Percentiles rank a stretch among this genome's conserved stretches.
These are phyloP conservation scores for Trichoderma pleuroti DNA, from an alignment of 2,329 filamentous ascomycete species.

Conservation along the genomic window DNA sequence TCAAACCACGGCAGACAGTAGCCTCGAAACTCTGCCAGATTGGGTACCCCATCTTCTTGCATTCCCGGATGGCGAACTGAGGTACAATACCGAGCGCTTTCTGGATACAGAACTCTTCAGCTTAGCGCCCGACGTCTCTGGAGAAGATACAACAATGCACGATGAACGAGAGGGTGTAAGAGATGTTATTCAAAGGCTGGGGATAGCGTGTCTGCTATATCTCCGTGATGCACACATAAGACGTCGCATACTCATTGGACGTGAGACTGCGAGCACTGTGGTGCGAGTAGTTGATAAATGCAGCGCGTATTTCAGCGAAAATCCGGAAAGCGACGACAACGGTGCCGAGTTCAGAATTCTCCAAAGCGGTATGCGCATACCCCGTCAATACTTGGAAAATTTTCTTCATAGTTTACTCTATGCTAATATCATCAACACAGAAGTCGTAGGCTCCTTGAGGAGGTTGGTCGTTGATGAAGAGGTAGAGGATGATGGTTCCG, in stretches of 20 bases:
- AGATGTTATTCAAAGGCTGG: constrained; percentile 39
- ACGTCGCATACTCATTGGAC: constrained; percentile 40
- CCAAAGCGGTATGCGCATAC: constrained; percentile 28
- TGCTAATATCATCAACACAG: constrained; percentile 24
- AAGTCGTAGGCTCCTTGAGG: constrained; percentile 48
- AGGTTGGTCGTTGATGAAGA: constrained; percentile 55
- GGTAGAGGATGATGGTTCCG: constrained; percentile 56
- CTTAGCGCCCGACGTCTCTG: constrained; percentile 22
- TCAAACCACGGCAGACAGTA: constrained; percentile 23
- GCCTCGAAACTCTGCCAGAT: constrained; percentile 32
- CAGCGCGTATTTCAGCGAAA: constrained; percentile 37
- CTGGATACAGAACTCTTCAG: constrained; percentile 43
- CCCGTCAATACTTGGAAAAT: not conserved
- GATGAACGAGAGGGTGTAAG: constrained; percentile 17
- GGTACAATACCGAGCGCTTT: constrained; percentile 42
- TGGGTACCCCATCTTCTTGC: constrained; percentile 53
- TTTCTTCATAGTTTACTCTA: not conserved
- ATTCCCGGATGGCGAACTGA: constrained; percentile 43
- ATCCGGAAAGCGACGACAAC: constrained; percentile 32
- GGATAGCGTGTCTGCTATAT: constrained; percentile 44
- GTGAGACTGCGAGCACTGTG: constrained; percentile 41
- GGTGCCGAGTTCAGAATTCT: constrained; percentile 29
- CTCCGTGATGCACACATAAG: constrained; percentile 46
- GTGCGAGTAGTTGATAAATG: constrained; percentile 44
- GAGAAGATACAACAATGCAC: constrained; percentile 28